Percentiles rank a stretch among this genome's conserved stretches.
phyloP scores from a whole-genome alignment of 495 filamentous ascomycete species.

The Tuber indicum region DNA sequence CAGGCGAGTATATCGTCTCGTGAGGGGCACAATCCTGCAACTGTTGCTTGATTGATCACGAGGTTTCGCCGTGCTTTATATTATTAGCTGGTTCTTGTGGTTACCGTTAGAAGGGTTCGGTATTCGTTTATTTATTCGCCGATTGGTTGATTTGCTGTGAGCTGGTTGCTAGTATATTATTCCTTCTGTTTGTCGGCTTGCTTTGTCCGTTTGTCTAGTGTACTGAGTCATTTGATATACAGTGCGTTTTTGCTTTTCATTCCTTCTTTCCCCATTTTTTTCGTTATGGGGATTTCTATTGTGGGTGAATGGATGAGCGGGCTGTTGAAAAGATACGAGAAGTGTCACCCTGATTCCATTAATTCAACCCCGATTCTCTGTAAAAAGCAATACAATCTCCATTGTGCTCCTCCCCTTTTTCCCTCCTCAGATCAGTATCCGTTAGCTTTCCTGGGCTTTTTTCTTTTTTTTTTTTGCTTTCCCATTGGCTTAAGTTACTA shows the following conservation, averaged over 20 bases:
- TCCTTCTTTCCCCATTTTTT: background rate
- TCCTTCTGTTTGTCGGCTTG: background rate
- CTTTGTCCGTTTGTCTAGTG: too few relatives aligned
- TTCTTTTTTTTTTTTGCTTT: background rate
- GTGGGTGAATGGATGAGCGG: background rate
- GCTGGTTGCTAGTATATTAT: background rate
- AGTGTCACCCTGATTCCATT: background rate
- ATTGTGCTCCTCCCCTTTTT: background rate
- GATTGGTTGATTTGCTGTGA: background rate
- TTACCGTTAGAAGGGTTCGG: background rate
- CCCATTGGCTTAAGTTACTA: background rate
- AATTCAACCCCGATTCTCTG: background rate
- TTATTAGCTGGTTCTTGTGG: background rate
- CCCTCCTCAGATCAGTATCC: background rate
- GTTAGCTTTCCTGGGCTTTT: background rate
- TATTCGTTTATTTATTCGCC: background rate
- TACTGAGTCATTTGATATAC: background rate
- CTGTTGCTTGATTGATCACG: background rate
- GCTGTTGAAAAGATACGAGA: background rate
- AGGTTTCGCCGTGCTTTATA: background rate
- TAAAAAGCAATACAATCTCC: background rate
- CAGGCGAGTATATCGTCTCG: conserved; percentile 3
- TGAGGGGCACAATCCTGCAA: background rate
- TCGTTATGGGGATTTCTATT: background rate
- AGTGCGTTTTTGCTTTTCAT: background rate